A percentile compares a stretch with the other conserved stretches of the same genome.
Conservation (phyloP, 202 grass and related monocot genomes). For the Saccharum hybrid region DNA sequence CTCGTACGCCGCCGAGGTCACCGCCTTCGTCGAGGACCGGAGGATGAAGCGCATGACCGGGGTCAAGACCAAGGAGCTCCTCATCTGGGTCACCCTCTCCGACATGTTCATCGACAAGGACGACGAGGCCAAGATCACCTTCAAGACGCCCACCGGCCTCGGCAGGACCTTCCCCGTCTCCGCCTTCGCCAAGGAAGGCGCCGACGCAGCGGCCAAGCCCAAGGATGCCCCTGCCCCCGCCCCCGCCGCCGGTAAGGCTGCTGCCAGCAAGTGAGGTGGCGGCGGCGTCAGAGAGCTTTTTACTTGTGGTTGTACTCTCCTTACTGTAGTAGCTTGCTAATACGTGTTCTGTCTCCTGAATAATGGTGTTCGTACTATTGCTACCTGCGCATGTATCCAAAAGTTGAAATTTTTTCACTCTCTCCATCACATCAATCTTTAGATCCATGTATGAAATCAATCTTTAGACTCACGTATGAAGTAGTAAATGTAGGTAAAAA, state of each 20-base stretch:
- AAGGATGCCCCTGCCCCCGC: slow-evolving; percentile 9
- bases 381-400: too few relatives aligned
- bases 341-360: not conserved
- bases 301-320: not conserved
- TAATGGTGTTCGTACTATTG: too few relatives aligned
- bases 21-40: slow-evolving; percentile 81
- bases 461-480: too few relatives aligned
- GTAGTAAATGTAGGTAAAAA: too few relatives aligned
- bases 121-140: slow-evolving; percentile 68
- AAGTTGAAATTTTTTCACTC: too few relatives aligned
- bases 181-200: slow-evolving; percentile 65
- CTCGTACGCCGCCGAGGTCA: slow-evolving; percentile 81
- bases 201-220: not conserved
- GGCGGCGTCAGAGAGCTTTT: not conserved
- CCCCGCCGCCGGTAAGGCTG: slow-evolving; percentile 1
- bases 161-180: slow-evolving; percentile 66
- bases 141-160: slow-evolving; percentile 73
- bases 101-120: slow-evolving; percentile 73
- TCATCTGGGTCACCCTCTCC: slow-evolving; percentile 80
- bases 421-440: too few relatives aligned
- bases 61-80: slow-evolving; percentile 86
- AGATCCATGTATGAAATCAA: too few relatives aligned
- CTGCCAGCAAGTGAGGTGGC: slow-evolving; percentile 33
- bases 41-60: slow-evolving; percentile 80
- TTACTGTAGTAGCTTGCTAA: not conserved